Conservation (phyloP, 108 stramenopile genomes). For the Skeletonema tropicum region DNA sequence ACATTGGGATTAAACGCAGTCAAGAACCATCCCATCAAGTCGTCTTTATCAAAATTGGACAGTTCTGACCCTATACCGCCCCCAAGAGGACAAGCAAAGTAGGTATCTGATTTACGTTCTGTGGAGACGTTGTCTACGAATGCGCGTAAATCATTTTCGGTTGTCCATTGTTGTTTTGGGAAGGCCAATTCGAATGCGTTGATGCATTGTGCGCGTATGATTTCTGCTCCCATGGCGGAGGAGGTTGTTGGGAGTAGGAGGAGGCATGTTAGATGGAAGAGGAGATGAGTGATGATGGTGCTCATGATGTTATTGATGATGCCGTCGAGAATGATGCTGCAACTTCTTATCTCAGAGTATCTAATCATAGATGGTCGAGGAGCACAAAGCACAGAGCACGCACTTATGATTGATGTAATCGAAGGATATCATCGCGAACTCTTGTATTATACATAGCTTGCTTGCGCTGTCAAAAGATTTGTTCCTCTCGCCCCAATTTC, state of each 20-base stretch:
- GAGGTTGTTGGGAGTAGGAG: neutral
- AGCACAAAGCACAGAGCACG: too few relatives aligned
- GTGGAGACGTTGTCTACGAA: conserved; percentile 5
- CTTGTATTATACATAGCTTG: too few relatives aligned
- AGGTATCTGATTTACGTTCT: neutral
- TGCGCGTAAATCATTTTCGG: conserved; percentile 5
- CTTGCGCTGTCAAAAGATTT: too few relatives aligned
- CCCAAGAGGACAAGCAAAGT: conserved; percentile 6
- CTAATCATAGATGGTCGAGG: too few relatives aligned
- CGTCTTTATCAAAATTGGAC: neutral
- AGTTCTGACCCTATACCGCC: conserved; percentile 9
- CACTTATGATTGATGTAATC: too few relatives aligned
- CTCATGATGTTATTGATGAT: too few relatives aligned
- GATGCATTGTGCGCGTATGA: conserved; percentile 4
- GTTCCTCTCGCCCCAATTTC: too few relatives aligned
- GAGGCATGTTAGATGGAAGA: conserved; percentile 4
- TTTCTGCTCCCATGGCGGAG: conserved; percentile 6
- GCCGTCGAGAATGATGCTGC: too few relatives aligned
- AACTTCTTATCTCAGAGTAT: too few relatives aligned
- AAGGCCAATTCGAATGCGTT: conserved; percentile 5
- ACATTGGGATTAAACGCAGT: conserved; percentile 4
- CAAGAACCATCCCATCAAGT: conserved; percentile 4
- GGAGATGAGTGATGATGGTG: neutral
- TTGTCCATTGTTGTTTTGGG: conserved; percentile 6
- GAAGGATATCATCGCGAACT: too few relatives aligned